Evolutionary conservation across 1,139 yeast species (phyloP).

Genomic region (Magnusiomyces ingens): DNA sequence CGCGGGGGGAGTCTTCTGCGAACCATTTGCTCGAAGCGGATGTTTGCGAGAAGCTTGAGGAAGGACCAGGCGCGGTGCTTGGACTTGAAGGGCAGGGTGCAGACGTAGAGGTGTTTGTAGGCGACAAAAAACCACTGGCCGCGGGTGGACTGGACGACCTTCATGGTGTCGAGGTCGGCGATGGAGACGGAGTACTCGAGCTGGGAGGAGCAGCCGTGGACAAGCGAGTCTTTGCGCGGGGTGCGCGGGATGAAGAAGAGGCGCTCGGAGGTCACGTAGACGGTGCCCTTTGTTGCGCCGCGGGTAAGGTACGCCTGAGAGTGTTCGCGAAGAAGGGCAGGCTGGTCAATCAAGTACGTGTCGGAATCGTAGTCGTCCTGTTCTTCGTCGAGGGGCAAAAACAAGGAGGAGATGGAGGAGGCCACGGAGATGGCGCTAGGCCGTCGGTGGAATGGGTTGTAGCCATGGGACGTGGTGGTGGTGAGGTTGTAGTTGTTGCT

Average conservation of each 20-base stretch:
- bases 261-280: slow-evolving; percentile 30
- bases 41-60: slow-evolving; percentile 27
- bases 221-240: not conserved
- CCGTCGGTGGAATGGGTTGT: not conserved
- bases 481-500: not conserved
- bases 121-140: slow-evolving; percentile 23
- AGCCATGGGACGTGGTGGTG: not conserved
- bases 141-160: slow-evolving; percentile 21
- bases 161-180: slow-evolving; percentile 26
- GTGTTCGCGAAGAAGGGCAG: slow-evolving; percentile 14
- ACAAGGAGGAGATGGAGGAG: not conserved
- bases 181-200: slow-evolving; percentile 26
- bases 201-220: not conserved
- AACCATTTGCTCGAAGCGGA: slow-evolving; percentile 31
- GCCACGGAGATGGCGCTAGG: not conserved
- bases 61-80: slow-evolving; percentile 25
- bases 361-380: not conserved
- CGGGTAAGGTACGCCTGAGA: slow-evolving; percentile 22
- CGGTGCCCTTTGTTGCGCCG: slow-evolving; percentile 23
- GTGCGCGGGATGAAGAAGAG: slow-evolving; percentile 25
- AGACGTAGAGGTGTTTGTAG: slow-evolving; percentile 22
- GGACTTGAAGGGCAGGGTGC: slow-evolving; percentile 28
- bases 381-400: not conserved
- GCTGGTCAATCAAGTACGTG: not conserved
- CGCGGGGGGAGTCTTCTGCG: slow-evolving; percentile 29